Percentiles rank a stretch among this genome's conserved stretches.
Conservation (phyloP, 192 early-diverging fungal species). For the Coemansia sp. region DNA sequence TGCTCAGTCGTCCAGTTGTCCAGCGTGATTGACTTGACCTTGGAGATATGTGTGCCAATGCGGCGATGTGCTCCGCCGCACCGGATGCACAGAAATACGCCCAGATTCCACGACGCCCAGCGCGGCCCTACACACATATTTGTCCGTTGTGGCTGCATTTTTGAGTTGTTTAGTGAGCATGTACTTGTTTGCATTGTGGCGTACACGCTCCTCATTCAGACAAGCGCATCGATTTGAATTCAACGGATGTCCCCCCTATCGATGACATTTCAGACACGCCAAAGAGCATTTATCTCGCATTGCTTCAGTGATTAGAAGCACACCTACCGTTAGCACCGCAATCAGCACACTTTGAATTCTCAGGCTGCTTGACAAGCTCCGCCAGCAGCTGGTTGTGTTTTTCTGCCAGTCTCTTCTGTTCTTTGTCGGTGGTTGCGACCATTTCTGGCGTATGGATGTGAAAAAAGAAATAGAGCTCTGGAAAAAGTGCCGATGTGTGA, state of each 20-base stretch:
- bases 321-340: constrained; percentile 68
- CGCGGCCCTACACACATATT: constrained; percentile 66
- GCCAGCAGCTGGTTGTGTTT: constrained; percentile 68
- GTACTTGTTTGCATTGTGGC: too few species aligned
- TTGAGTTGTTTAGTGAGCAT: neutral
- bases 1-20: constrained; percentile 89
- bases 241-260: neutral
- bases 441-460: constrained; percentile 10
- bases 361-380: constrained; percentile 67
- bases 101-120: constrained; percentile 89
- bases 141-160: neutral
- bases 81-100: constrained; percentile 91
- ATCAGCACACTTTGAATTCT: constrained; percentile 74
- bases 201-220: too few species aligned
- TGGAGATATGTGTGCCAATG: constrained; percentile 88
- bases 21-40: constrained; percentile 85
- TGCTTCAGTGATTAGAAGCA: neutral
- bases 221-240: neutral
- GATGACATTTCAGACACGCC: too few species aligned
- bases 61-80: constrained; percentile 81
- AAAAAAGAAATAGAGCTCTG: neutral
- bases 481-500: neutral
- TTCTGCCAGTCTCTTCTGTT: constrained; percentile 65
- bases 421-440: constrained; percentile 54
- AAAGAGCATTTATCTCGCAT: neutral